Evolutionary conservation across 139 green algal genomes (phyloP).

Genomic region (Chlamydomonas asymmetrica): DNA sequence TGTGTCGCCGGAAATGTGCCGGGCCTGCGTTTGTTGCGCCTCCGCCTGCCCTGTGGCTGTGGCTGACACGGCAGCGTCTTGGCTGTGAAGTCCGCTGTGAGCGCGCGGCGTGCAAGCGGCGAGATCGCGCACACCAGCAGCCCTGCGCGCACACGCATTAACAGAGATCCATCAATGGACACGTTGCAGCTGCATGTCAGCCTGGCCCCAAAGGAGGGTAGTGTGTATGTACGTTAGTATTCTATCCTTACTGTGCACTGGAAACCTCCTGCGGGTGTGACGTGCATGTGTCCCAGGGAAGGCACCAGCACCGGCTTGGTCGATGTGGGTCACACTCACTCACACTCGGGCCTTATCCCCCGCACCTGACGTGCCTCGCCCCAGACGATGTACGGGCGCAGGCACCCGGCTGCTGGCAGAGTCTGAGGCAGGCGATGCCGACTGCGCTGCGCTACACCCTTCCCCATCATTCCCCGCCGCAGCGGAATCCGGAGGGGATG

Average conservation of each 20-base stretch:
- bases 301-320: not conserved
- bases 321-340: not conserved
- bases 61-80: constrained; percentile 25
- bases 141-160: no score
- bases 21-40: not conserved
- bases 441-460: no score
- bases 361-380: constrained; percentile 48
- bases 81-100: constrained; percentile 31
- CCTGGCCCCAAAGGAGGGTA: no score
- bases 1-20: not conserved
- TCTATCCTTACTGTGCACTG: no score
- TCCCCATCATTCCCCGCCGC: no score
- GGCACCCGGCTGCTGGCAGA: no score
- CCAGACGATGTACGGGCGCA: constrained; percentile 44
- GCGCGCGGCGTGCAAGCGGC: constrained; percentile 13
- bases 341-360: not conserved
- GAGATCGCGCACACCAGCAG: constrained; percentile 50
- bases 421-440: not conserved
- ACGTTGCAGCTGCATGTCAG: no score
- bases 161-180: no score
- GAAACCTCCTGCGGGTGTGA: no score
- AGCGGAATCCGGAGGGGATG: no score
- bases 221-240: no score
- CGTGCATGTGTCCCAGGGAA: no score
- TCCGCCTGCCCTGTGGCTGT: not conserved